Base-by-base conservation (phyloP, 495 filamentous ascomycete genomes). In the Penicillium paxilli region DNA sequence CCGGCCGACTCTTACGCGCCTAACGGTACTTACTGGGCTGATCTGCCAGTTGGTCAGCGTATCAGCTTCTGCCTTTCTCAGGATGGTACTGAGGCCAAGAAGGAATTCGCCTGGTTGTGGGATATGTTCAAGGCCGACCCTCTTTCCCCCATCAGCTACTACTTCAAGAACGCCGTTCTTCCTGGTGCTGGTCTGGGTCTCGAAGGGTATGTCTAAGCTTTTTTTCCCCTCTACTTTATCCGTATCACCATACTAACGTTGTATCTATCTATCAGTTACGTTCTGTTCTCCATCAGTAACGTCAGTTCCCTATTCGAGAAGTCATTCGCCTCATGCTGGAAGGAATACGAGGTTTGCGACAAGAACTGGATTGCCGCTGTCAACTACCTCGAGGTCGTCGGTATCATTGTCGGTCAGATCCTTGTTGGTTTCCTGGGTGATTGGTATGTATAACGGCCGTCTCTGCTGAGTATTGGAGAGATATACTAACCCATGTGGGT, bases 271-370 rank as follows among this genome's bases (percentile, higher is more conserved):
- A 5, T 5, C 26, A 62, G 59, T 65, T 95, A 95, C 72, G 90
- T 95, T 23, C 81, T 96, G 23, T 96, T 96, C 80, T 94, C 90
- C 51, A 95, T 96, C 59, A 88, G 89, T 60, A 94, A 92, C 68
- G 63, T 95, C 49, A 81, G 80, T 52, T 85, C 90, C 6, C 76
- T 96, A 5, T 90, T 94, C 61, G 61, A 82, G 49, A 69, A 75
- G 2, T 75, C 80, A n/a, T 95, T 90, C 80, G 75, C 81, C 9
- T 45, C 59, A 2, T 96, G 91, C 78, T 96, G 91, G 91, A 77
- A 75, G 5, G 73, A 71, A 6, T 58, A 74, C 50, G 72, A 76
- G 3, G 82, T 78, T 42, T 95, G 91, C 75, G 82, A 85, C 63
- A 49, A 71, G 51, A 84, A 84, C 47, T 95, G 91, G 91, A 68